Base-by-base conservation (phyloP, 768 basidiomycete genomes). In the Pleurotus sapidus region DNA sequence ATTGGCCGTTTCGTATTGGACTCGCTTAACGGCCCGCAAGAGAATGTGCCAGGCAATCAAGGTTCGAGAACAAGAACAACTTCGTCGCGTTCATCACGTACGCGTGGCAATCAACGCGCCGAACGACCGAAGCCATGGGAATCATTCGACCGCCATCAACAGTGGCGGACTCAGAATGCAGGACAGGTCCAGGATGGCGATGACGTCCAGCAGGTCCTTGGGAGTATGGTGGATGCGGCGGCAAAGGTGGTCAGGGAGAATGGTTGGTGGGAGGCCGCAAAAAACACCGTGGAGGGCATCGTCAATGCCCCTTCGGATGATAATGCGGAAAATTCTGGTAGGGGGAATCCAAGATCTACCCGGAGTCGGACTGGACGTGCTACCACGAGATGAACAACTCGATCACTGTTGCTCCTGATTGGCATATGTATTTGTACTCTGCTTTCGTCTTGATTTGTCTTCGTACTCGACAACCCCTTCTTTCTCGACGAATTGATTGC, bases 91-190 rank as follows among this genome's bases (percentile, higher is more conserved):
- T 59, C 59, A 30, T 59, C 63, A 20, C 70, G 58, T 3, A 49
- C 61, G 49, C 59, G 55, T 57, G 48, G 30, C 8, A 34, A 61
- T 20, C 57, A 65, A 63, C 67, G 62, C 56, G 37, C 61, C 57
- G 61, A 60, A 58, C 59, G 59, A 61, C 68, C 84, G 3, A 84
- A 81, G 59, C 67, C 83, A 48, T 89, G 87, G 88, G 86, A 89
- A 43, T 76, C 85, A 12, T 91, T 87, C 64, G 78, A 83, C 47
- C 71, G 71, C 47, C 87, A 88, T 65, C 71, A 68, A 39, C 77
- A 84, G 45, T 85, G 87, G 87, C 82, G 83, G 65, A 77, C 83
- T 65, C 69, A 73, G 30, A 8, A 62, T 17, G 53, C 20, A 18
- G 49, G 39, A 18, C 57, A 58, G 46, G 65, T 69, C 23, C 62